Conservation (phyloP, 2,329 filamentous ascomycete species). For the Venturia aucupariae region DNA sequence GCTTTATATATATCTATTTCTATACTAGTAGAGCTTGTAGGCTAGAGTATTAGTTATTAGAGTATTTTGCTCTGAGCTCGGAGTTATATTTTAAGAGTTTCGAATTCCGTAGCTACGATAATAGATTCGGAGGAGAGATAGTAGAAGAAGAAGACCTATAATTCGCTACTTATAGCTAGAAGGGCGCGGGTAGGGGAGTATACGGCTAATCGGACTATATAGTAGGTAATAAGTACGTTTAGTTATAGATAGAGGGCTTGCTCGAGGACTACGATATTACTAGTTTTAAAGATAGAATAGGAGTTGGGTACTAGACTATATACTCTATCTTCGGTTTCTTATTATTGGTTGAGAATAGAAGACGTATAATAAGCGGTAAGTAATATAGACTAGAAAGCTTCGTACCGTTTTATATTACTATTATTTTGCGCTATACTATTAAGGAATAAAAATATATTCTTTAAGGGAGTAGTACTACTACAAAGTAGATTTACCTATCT, state of each 20-base stretch:
- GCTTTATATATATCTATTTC: background rate
- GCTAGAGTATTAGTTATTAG: background rate
- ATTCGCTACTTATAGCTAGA: slow-evolving; percentile 35
- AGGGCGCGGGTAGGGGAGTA: slow-evolving; percentile 32
- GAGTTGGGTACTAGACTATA: slow-evolving; percentile 17
- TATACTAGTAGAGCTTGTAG: background rate
- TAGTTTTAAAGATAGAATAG: slow-evolving; percentile 15
- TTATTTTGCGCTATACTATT: slow-evolving; percentile 10
- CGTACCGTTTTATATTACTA: slow-evolving; percentile 13
- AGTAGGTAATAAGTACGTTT: slow-evolving; percentile 21
- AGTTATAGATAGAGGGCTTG: slow-evolving; percentile 19
- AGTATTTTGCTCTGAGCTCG: slow-evolving; percentile 26
- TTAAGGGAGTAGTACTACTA: background rate
- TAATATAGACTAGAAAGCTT: slow-evolving; percentile 29
- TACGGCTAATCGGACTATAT: slow-evolving; percentile 30
- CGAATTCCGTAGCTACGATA: slow-evolving; percentile 25
- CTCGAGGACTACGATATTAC: slow-evolving; percentile 23
- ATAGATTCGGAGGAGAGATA: slow-evolving; percentile 32
- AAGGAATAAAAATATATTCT: background rate
- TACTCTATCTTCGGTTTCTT: slow-evolving; percentile 19
- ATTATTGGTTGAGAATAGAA: background rate
- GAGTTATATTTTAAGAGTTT: slow-evolving; percentile 24
- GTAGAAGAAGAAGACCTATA: slow-evolving; percentile 36
- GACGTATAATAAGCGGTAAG: slow-evolving; percentile 27
- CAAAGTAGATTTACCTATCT: slow-evolving; percentile 1